Percentiles rank a stretch among this genome's conserved stretches.
These are phyloP conservation scores for Saturnispora kantuleensis DNA, from an alignment of 805 yeast species.

Conservation along the genomic window DNA sequence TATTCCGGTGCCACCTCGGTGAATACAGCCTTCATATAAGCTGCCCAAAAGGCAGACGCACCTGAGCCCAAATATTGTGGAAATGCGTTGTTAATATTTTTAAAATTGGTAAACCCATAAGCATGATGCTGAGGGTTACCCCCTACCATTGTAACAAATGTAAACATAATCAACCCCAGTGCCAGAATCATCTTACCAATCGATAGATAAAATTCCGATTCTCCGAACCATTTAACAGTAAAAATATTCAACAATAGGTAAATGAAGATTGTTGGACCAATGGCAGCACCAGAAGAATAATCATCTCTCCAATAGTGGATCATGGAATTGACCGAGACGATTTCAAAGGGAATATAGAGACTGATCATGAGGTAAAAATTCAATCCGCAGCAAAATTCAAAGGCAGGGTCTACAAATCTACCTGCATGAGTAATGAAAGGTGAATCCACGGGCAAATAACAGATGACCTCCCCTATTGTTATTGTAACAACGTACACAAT, in stretches of 20 bases:
- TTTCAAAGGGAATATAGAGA: slow-evolving; percentile 73
- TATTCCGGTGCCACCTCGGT: slow-evolving; percentile 79
- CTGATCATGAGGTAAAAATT: slow-evolving; percentile 71
- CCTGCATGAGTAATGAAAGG: slow-evolving; percentile 71
- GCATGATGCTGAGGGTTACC: slow-evolving; percentile 64
- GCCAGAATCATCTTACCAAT: slow-evolving; percentile 66
- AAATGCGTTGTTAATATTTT: slow-evolving; percentile 31
- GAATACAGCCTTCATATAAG: slow-evolving; percentile 62
- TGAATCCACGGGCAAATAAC: slow-evolving; percentile 64
- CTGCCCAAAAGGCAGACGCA: slow-evolving; percentile 55
- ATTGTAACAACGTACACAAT: slow-evolving; percentile 60
- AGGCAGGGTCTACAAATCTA: slow-evolving; percentile 64
- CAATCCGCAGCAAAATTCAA: slow-evolving; percentile 71
- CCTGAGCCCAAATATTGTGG: slow-evolving; percentile 48
- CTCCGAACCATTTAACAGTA: slow-evolving; percentile 72
- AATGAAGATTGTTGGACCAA: slow-evolving; percentile 53
- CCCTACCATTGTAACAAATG: slow-evolving; percentile 77
- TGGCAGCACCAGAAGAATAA: slow-evolving; percentile 60
- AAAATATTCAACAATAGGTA: slow-evolving; percentile 58
- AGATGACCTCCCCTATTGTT: slow-evolving; percentile 70
- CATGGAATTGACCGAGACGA: slow-evolving; percentile 69
- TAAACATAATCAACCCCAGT: slow-evolving; percentile 63
- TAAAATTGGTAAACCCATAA: slow-evolving; percentile 22
- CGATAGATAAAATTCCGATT: slow-evolving; percentile 71
- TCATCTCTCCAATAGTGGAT: slow-evolving; percentile 76